Percentiles rank a stretch among this genome's conserved stretches.
These are phyloP conservation scores for Spizellomyces sp. DNA, from an alignment of 192 early-diverging fungal species.

Conservation along the genomic window DNA sequence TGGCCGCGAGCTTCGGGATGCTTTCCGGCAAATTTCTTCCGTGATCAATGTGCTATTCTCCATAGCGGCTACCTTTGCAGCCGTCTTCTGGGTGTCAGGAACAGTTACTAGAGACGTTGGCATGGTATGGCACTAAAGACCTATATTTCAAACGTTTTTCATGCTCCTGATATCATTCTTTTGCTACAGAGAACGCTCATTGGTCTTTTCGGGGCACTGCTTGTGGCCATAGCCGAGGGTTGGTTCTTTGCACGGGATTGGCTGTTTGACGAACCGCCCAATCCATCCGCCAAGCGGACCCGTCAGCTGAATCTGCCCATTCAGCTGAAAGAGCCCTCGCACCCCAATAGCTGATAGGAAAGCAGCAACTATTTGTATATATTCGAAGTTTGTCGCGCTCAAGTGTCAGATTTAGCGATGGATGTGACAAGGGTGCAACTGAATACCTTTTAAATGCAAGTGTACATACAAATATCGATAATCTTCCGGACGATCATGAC, in stretches of 20 bases:
- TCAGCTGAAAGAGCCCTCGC: too few relatives aligned
- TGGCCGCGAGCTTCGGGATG: slow-evolving; percentile 32
- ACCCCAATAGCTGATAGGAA: too few relatives aligned
- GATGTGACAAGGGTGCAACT: too few relatives aligned
- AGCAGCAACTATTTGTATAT: too few relatives aligned
- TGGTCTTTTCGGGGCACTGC: slow-evolving; percentile 31
- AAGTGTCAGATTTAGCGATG: too few relatives aligned
- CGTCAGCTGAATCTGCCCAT: too few relatives aligned
- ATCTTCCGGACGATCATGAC: too few relatives aligned
- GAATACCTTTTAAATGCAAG: too few relatives aligned
- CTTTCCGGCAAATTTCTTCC: slow-evolving; percentile 32
- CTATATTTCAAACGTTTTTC: too few relatives aligned
- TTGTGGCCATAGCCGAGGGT: slow-evolving; percentile 48
- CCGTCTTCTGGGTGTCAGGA: slow-evolving; percentile 40
- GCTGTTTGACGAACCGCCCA: slow-evolving; percentile 10
- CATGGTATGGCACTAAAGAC: slow-evolving; percentile 20
- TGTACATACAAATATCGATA: too few relatives aligned
- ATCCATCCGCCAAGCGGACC: too few relatives aligned
- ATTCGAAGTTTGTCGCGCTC: too few relatives aligned
- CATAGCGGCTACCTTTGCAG: slow-evolving; percentile 45
- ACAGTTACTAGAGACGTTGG: slow-evolving; percentile 42
- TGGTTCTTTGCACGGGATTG: slow-evolving; percentile 51
- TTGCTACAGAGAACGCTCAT: slow-evolving; percentile 40
- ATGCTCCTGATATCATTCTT: background rate
- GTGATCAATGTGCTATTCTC: slow-evolving; percentile 50